Evolutionary conservation across 1,284 basidiomycete genomes (phyloP), one percentile per base, ranked within the genome.

Genomic region (Malassezia pachydermatis): DNA sequence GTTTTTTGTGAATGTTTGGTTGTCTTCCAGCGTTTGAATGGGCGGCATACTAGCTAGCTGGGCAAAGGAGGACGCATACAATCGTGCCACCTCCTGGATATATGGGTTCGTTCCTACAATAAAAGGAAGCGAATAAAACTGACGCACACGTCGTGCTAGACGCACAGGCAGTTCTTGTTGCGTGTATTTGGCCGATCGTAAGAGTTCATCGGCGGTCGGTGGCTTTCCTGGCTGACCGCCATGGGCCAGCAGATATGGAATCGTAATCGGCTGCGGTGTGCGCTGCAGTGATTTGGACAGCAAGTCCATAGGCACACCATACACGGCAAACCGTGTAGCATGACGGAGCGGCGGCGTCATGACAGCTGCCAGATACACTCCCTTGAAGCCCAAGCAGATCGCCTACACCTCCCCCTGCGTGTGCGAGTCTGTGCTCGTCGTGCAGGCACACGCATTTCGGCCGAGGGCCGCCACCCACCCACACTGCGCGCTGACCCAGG

Each of bases 61-160:
- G 48, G 79, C 75, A 67, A 90, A 88, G 62, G 83, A 83, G 27
- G 80, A 77, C 56, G 80, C 77, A 73, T 88, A 86, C 10, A 83
- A 77, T 48, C 82, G 76, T 47, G 88, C 77, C 6, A 82, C 82
- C 48, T 78, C 80, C 7, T 83, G 78, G 25, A 92, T 80, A 73
- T 84, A 87, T 4, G 88, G 88, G 67, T 92, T 90, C 52, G 84
- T 86, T 14, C 85, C 87, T 30, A 89, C 87, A 42, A 92, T 88
- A 54, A 73, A 74, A 5, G 73, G 73, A 0, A 75, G 54, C 10
- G 64, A 59, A 22, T 65, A 62, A 38, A 69, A 69, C 16, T 60
- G 61, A 14, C 59, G 63, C 8, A 70, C 68, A 5, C 68, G 47
- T 5, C 65, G 52, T 2, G 67, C 67, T 3, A 70, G 56, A 14